These are phyloP conservation scores for Candida chauliodis DNA, from an alignment of 805 yeast species.

Conservation along the genomic window DNA sequence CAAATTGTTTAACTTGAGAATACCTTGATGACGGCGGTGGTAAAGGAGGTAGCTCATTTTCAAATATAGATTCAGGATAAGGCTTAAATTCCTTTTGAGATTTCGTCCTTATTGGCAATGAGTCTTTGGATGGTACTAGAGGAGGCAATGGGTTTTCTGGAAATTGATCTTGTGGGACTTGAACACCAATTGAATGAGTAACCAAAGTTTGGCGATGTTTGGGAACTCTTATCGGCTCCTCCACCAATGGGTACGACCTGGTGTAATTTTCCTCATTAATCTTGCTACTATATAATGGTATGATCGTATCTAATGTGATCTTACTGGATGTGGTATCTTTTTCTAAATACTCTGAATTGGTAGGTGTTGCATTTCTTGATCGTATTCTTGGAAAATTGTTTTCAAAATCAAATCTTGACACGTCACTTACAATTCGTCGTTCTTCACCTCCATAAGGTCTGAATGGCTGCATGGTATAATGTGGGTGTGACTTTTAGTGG, in stretches of 20 bases:
- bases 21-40: slow-evolving; percentile 16
- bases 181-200: slow-evolving; percentile 3
- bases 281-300: slow-evolving; percentile 10
- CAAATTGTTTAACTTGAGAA: slow-evolving; percentile 10
- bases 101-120: neutral
- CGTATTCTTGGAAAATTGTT: slow-evolving; percentile 21
- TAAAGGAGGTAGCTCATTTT: slow-evolving; percentile 23
- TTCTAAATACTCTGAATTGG: slow-evolving; percentile 14
- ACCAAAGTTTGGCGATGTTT: neutral
- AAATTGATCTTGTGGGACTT: slow-evolving; percentile 3
- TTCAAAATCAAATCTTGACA: slow-evolving; percentile 30
- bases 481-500: too few relatives aligned
- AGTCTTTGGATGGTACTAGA: slow-evolving; percentile 8
- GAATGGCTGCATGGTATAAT: slow-evolving; percentile 15
- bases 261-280: slow-evolving; percentile 4
- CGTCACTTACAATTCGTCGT: slow-evolving; percentile 27
- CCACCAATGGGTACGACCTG: neutral
- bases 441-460: slow-evolving; percentile 20
- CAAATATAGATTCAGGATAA: slow-evolving; percentile 8
- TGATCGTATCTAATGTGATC: slow-evolving; percentile 14
- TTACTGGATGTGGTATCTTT: slow-evolving; percentile 8
- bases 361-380: slow-evolving; percentile 31
- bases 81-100: slow-evolving; percentile 5
- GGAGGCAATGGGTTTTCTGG: slow-evolving; percentile 5
- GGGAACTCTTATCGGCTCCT: neutral